phyloP scores from a whole-genome alignment of 1,139 yeast genomes.

The Ogataea hybrid region DNA sequence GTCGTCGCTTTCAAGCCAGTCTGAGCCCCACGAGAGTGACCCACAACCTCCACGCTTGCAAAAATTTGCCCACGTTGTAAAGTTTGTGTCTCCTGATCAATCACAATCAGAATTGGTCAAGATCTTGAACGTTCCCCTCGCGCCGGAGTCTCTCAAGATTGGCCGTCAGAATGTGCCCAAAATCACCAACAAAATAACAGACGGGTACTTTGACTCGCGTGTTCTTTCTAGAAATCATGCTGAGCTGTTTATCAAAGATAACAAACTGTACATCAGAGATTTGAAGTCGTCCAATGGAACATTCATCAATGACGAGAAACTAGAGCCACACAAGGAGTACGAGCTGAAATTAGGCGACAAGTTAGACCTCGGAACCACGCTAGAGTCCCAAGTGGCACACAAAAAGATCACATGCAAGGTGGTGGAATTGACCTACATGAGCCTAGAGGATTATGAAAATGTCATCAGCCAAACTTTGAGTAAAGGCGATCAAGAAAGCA shows the following conservation, averaged over 20 bases:
- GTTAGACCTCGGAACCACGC: slow-evolving; percentile 88
- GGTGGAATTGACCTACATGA: slow-evolving; percentile 54
- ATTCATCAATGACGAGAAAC: slow-evolving; percentile 72
- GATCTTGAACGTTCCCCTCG: slow-evolving; percentile 72
- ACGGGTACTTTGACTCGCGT: slow-evolving; percentile 93
- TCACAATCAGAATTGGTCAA: slow-evolving; percentile 65
- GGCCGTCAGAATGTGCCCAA: slow-evolving; percentile 85
- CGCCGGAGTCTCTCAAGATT: slow-evolving; percentile 79
- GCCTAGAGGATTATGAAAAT: slow-evolving; percentile 29
- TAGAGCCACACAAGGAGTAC: slow-evolving; percentile 55
- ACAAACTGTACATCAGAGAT: slow-evolving; percentile 72
- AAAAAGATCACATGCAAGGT: slow-evolving; percentile 80
- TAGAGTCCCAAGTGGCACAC: slow-evolving; percentile 79
- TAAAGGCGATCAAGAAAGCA: slow-evolving; percentile 24
- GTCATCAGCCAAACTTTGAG: slow-evolving; percentile 22
- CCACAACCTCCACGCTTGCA: slow-evolving; percentile 17
- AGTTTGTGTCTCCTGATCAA: slow-evolving; percentile 65
- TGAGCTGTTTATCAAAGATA: slow-evolving; percentile 65
- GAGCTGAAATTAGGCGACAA: slow-evolving; percentile 72
- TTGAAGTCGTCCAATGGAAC: slow-evolving; percentile 94
- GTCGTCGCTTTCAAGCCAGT: slow-evolving; percentile 3
- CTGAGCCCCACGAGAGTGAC: slow-evolving; percentile 10
- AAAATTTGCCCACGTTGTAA: slow-evolving; percentile 45
- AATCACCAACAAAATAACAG: slow-evolving; percentile 71
- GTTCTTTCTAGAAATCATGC: slow-evolving; percentile 95